Conservation (phyloP, 1,139 yeast genomes). For the Saccharomyces pastorianus region DNA sequence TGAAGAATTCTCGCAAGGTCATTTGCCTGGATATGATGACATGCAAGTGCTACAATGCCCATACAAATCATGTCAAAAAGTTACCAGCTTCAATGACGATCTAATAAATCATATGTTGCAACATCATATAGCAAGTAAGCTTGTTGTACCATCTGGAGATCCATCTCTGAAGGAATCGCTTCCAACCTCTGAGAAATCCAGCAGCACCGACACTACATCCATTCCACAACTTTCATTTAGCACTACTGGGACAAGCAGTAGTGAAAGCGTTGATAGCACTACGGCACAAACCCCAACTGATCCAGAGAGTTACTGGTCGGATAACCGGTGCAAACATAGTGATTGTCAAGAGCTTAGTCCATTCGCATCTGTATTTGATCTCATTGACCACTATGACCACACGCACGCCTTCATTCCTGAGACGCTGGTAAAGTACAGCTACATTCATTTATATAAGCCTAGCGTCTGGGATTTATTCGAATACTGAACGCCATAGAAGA, state of each 20-base stretch:
- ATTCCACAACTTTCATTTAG: background rate
- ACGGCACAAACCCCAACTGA: background rate
- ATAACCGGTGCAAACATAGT: constrained; percentile 14
- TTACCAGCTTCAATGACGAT: constrained; percentile 10
- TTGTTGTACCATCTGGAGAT: constrained; percentile 5
- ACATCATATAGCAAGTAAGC: constrained; percentile 11
- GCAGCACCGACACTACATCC: background rate
- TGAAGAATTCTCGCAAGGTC: constrained; percentile 2
- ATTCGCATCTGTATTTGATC: constrained; percentile 12
- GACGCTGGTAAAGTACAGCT: constrained; percentile 18
- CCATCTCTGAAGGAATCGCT: background rate
- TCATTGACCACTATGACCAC: constrained; percentile 25
- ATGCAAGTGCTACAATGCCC: constrained; percentile 13
- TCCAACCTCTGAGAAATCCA: background rate
- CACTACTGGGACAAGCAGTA: background rate
- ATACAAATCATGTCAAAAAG: constrained; percentile 13
- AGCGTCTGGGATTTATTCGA: background rate
- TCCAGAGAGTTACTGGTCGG: constrained; percentile 11
- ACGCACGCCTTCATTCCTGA: constrained; percentile 21
- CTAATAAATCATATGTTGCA: constrained; percentile 16
- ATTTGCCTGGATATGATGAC: background rate
- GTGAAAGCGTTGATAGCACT: background rate
- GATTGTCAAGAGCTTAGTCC: constrained; percentile 8
- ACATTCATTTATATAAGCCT: constrained; percentile 4
- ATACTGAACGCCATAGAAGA: background rate